These are phyloP conservation scores for Dendrobium chrysotoxum DNA, from an alignment of 106 monocot genomes.

Conservation along the genomic window DNA sequence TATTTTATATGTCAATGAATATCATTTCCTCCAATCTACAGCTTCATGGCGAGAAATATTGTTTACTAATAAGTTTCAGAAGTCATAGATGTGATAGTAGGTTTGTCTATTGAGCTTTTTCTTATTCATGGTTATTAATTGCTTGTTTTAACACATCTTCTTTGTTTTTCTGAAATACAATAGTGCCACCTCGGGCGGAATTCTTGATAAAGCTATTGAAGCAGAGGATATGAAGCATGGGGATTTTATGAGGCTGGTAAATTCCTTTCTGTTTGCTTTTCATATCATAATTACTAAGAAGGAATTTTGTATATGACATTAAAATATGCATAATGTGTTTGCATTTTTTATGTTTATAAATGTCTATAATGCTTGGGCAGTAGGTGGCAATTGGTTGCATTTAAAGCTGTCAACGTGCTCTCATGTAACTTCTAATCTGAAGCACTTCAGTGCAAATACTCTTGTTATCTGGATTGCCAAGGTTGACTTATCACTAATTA, in stretches of 20 bases:
- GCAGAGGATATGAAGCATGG: conserved; percentile 88
- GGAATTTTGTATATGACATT: neutral
- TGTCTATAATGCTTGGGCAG: neutral
- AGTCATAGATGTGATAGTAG: neutral
- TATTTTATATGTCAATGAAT: neutral
- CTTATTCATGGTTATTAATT: neutral
- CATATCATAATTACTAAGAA: neutral
- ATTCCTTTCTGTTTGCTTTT: neutral
- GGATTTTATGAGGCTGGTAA: conserved; percentile 79
- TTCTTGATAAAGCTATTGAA: conserved; percentile 89
- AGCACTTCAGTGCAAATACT: neutral
- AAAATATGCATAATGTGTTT: neutral
- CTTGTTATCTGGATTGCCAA: neutral
- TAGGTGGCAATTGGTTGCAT: neutral
- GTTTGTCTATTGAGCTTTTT: neutral
- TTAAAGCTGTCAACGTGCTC: neutral
- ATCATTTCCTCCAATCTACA: neutral
- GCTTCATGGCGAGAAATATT: neutral
- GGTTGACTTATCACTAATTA: too few relatives aligned
- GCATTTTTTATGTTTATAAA: neutral
- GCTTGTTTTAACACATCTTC: neutral
- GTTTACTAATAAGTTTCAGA: neutral
- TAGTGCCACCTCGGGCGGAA: conserved; percentile 81
- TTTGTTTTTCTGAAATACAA: neutral
- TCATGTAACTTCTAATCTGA: neutral